Evolutionary conservation across 2,329 filamentous ascomycete species (phyloP), one percentile per base, ranked within the genome.

Genomic region (Intubia oerlemansii): DNA sequence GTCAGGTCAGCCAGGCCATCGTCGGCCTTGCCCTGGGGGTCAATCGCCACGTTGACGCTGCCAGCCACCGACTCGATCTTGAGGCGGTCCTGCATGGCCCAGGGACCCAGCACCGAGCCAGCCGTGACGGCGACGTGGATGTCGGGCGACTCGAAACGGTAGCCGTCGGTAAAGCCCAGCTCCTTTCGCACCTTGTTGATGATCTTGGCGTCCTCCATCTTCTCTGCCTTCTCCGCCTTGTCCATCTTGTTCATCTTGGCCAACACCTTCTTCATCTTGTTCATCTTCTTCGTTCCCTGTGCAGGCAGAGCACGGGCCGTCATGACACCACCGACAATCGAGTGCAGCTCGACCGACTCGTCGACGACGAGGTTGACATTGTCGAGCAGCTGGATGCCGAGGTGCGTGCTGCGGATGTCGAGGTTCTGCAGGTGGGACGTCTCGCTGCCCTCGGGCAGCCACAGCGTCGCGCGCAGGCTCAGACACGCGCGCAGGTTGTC

Each of bases 1-100:
- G 45, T 46, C 2, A 66, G 46, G 2, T 44, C 40, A 2, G 60
- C 59, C 0, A 53, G 36, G n/a, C 10, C 22, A 49, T 42, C n/a
- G 39, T 50, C 1, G 45, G 41, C 37, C 7, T 16, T 25, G 23
- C 28, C 17, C 17, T 19, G 22, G 13, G 23, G 5, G 8, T 17
- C 17, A 3, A 66, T 43, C 19, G 46, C 47, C 4, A 50, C 46
- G 11, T 33, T 33, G 32, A 65, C 43, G 29, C 46, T 38, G 26
- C 62, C 62, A 0, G 60, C 57, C 0, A 47, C 45, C 7, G 55
- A 52, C 12, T 44, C 37, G n/a, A 65, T 41, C 12, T 33, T 44
- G 10, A 67, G 50, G 17, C 51, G 42, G 38, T 64, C 57, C 40
- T 55, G 58, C 2, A 66, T 46, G 1, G 62, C 57, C 47, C 57